These are phyloP conservation scores for Skeletonema menzelii DNA, from an alignment of 108 stramenopile genomes.

Conservation along the genomic window DNA sequence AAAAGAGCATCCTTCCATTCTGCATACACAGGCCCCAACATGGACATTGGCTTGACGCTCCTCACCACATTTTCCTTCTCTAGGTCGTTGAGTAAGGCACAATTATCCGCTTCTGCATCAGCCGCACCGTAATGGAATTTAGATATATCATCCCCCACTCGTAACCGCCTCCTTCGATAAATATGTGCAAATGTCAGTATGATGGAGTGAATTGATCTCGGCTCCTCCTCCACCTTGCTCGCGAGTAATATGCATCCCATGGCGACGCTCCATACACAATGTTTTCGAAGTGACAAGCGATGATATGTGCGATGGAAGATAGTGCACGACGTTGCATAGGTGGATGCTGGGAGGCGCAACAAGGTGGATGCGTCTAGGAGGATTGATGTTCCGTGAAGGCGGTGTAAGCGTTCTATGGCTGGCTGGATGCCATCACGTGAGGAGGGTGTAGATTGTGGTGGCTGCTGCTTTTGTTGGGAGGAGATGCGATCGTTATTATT, in stretches of 20 bases:
- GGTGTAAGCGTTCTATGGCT: conserved; percentile 67
- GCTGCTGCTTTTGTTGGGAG: conserved; percentile 1
- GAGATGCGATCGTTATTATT: neutral
- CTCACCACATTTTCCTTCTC: conserved; percentile 51
- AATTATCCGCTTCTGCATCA: conserved; percentile 22
- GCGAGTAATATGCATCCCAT: conserved; percentile 67
- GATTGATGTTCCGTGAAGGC: conserved; percentile 75
- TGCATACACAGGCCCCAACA: conserved; percentile 62
- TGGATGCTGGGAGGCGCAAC: conserved; percentile 31
- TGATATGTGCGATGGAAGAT: conserved; percentile 83
- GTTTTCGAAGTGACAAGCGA: conserved; percentile 46
- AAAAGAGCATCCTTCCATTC: conserved; percentile 61
- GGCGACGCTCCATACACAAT: conserved; percentile 75
- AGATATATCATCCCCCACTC: conserved; percentile 29
- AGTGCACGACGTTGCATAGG: conserved; percentile 44
- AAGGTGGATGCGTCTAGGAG: conserved; percentile 47
- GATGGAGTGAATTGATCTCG: conserved; percentile 47
- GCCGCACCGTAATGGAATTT: conserved; percentile 8
- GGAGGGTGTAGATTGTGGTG: conserved; percentile 32
- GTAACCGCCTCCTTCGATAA: conserved; percentile 58
- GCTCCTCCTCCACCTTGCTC: conserved; percentile 72
- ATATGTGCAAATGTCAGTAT: conserved; percentile 62
- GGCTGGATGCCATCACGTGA: conserved; percentile 40
- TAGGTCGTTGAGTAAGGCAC: conserved; percentile 14
- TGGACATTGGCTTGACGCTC: conserved; percentile 45